Percentiles rank a stretch among this genome's conserved stretches.
phyloP scores from a whole-genome alignment of 345 rosid genomes.

The Hypericum perforatum region DNA sequence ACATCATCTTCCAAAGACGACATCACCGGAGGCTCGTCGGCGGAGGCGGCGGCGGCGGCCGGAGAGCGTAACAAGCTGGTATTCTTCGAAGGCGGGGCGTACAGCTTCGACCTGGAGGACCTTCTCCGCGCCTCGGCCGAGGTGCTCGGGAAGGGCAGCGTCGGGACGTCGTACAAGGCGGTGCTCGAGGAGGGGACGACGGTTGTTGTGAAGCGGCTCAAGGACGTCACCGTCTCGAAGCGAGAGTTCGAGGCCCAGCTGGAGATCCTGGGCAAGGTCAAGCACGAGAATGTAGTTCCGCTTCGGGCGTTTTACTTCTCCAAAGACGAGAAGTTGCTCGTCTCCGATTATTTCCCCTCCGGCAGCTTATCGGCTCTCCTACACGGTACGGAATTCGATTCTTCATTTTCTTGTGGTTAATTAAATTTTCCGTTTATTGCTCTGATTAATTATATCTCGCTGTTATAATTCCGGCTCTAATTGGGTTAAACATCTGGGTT shows the following conservation, averaged over 20 bases:
- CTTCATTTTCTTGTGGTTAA: neutral
- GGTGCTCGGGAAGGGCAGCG: slow-evolving; percentile 91
- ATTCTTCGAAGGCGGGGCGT: slow-evolving; percentile 77
- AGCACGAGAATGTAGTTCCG: slow-evolving; percentile 74
- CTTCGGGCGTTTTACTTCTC: slow-evolving; percentile 79
- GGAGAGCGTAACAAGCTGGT: slow-evolving; percentile 77
- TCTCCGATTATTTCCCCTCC: slow-evolving; percentile 72
- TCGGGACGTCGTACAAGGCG: slow-evolving; percentile 93
- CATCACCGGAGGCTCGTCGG: slow-evolving; percentile 57
- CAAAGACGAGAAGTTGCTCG: slow-evolving; percentile 92
- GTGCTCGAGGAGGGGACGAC: slow-evolving; percentile 95
- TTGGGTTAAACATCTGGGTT: too few relatives aligned
- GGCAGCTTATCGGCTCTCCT: slow-evolving; percentile 93
- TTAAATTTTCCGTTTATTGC: neutral
- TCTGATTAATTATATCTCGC: too few relatives aligned
- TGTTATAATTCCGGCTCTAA: too few relatives aligned
- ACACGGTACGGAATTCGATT: slow-evolving; percentile 45
- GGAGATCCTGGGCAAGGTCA: slow-evolving; percentile 62
- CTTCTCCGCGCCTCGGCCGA: slow-evolving; percentile 90
- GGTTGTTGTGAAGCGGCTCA: slow-evolving; percentile 84
- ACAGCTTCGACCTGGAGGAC: slow-evolving; percentile 90
- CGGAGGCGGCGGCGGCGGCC: slow-evolving; percentile 10
- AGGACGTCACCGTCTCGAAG: slow-evolving; percentile 69
- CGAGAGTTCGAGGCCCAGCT: slow-evolving; percentile 74
- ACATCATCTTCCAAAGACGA: slow-evolving; percentile 84